Conservation (phyloP, 2,329 filamentous ascomycete genomes). For the Calycina marina region DNA sequence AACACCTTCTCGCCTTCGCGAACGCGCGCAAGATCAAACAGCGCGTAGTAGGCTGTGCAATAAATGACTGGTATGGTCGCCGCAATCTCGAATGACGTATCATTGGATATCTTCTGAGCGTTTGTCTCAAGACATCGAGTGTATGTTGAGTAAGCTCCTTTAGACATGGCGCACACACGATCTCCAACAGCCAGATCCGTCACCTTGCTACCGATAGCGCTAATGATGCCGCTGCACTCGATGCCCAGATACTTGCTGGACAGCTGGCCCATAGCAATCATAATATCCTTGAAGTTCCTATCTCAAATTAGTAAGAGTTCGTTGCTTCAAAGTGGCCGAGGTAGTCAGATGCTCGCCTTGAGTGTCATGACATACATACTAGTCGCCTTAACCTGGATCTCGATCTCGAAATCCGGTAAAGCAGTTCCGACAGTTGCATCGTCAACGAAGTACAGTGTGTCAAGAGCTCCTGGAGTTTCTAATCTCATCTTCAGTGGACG, state of each 20-base stretch:
- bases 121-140: neutral
- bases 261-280: conserved; percentile 20
- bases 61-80: conserved; percentile 12
- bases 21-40: conserved; percentile 8
- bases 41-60: conserved; percentile 8
- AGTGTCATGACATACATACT: conserved; percentile 4
- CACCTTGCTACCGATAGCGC: conserved; percentile 17
- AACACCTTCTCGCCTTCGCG: conserved; percentile 15
- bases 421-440: conserved; percentile 3
- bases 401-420: conserved; percentile 13
- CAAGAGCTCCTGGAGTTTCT: conserved; percentile 14
- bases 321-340: no score
- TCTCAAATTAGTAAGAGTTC: no score
- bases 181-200: conserved; percentile 19
- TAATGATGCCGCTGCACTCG: conserved; percentile 24
- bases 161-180: conserved; percentile 11
- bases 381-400: conserved; percentile 20
- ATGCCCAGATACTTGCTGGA: conserved; percentile 14
- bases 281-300: conserved; percentile 21
- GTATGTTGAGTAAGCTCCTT: neutral
- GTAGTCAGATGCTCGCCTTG: neutral
- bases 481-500: conserved; percentile 15
- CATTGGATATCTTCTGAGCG: conserved; percentile 4
- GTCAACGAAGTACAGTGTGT: conserved; percentile 19
- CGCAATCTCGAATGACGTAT: conserved; percentile 7